These are phyloP conservation scores for Pseudogymnoascus sp. DNA, from an alignment of 2,329 filamentous ascomycete genomes.

Conservation along the genomic window DNA sequence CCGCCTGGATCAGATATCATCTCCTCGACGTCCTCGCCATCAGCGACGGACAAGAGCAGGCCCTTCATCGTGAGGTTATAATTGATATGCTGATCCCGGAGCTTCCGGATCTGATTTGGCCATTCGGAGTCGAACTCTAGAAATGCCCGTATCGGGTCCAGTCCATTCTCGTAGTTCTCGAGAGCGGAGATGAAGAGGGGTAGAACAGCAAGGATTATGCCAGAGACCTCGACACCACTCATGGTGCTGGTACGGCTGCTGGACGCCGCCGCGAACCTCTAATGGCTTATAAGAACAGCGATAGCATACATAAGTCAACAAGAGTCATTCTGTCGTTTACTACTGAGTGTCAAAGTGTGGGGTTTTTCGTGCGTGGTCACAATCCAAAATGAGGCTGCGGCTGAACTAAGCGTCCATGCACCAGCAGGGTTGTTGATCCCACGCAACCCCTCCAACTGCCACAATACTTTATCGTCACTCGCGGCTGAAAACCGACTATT, in stretches of 20 bases:
- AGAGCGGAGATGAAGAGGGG: constrained; percentile 7
- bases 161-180: constrained; percentile 2
- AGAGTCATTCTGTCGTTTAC: background rate
- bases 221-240: constrained; percentile 1
- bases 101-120: background rate
- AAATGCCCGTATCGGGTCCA: background rate
- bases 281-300: background rate
- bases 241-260: background rate
- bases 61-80: background rate
- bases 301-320: background rate
- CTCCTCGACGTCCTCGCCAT: background rate
- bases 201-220: constrained; percentile 6
- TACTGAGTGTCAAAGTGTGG: background rate
- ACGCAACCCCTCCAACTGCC: background rate
- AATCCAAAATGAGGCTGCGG: constrained; percentile 1
- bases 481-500: background rate
- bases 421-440: background rate
- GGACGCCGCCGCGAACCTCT: background rate
- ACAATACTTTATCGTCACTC: background rate
- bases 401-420: constrained; percentile 4
- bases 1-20: constrained; percentile 1
- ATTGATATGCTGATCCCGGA: background rate
- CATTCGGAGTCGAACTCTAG: background rate
- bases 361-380: background rate
- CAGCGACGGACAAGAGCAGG: background rate